These are phyloP conservation scores for Bryum argenteum DNA, from an alignment of 225 moss, liverwort and hornwort genomes.

Conservation along the genomic window DNA sequence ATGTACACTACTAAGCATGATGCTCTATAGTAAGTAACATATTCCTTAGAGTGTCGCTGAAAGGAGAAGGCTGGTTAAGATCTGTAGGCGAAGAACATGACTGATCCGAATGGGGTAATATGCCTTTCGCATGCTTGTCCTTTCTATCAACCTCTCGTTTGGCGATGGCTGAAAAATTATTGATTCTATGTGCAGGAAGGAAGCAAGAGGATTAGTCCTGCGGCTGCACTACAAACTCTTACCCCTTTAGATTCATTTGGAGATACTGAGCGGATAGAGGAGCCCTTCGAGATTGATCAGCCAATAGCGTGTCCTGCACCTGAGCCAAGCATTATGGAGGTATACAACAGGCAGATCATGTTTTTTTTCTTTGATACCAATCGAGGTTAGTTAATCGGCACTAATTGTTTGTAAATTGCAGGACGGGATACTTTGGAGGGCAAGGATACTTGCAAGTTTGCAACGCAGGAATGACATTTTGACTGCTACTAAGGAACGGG, in stretches of 20 bases:
- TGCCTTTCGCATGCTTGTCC: slow-evolving; percentile 2
- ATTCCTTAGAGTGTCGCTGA: not conserved
- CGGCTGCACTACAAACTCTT: slow-evolving; percentile 36
- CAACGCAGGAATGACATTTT: slow-evolving; percentile 42
- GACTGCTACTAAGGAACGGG: slow-evolving; percentile 20
- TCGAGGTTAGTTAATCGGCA: not conserved
- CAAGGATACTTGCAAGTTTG: slow-evolving; percentile 44
- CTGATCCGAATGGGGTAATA: slow-evolving; percentile 31
- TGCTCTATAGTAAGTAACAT: not conserved
- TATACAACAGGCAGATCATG: not conserved
- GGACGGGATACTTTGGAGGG: slow-evolving; percentile 49
- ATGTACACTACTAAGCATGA: not conserved
- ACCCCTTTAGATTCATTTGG: slow-evolving; percentile 30
- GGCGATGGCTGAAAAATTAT: not conserved
- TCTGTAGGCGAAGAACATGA: slow-evolving; percentile 24
- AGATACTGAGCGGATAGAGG: slow-evolving; percentile 26
- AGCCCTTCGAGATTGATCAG: slow-evolving; percentile 48
- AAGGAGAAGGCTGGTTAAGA: slow-evolving; percentile 8
- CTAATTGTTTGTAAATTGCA: not conserved
- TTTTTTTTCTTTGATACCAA: not conserved
- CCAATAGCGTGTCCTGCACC: slow-evolving; percentile 39
- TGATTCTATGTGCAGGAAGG: slow-evolving; percentile 43
- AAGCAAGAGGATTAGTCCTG: slow-evolving; percentile 55
- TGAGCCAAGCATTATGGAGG: slow-evolving; percentile 52
- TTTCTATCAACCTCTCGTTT: not conserved